phyloP scores from a whole-genome alignment of 2,329 filamentous ascomycete genomes.

The Microsporum canis region DNA sequence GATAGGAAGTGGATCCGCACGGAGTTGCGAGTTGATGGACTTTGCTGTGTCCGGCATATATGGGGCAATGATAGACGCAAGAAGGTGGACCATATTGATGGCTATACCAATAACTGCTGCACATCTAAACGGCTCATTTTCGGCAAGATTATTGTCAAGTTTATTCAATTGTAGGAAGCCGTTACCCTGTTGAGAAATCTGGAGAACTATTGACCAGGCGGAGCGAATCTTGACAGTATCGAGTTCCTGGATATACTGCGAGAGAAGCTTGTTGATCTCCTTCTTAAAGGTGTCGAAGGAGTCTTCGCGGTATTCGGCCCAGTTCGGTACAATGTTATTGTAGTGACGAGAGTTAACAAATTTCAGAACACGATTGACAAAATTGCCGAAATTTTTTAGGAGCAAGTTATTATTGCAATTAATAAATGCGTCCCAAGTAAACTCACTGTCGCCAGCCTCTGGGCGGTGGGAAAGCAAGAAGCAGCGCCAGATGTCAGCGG shows the following conservation, averaged over 20 bases:
- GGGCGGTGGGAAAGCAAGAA: slow-evolving; percentile 72
- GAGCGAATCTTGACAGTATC: slow-evolving; percentile 50
- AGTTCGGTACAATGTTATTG: slow-evolving; percentile 52
- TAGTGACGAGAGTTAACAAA: slow-evolving; percentile 56
- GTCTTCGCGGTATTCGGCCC: slow-evolving; percentile 29
- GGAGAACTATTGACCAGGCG: slow-evolving; percentile 44
- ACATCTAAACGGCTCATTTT: slow-evolving; percentile 47
- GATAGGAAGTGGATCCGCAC: slow-evolving; percentile 36
- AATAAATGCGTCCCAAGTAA: slow-evolving; percentile 69
- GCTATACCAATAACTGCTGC: slow-evolving; percentile 62
- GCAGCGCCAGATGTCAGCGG: slow-evolving; percentile 70
- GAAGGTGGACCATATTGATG: slow-evolving; percentile 70
- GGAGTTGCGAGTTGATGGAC: slow-evolving; percentile 67
- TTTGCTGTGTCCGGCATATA: slow-evolving; percentile 71
- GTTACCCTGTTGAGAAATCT: slow-evolving; percentile 49
- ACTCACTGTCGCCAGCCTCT: slow-evolving; percentile 68
- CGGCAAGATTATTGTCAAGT: slow-evolving; percentile 51
- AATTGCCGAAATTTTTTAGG: slow-evolving; percentile 52
- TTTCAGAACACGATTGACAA: slow-evolving; percentile 45
- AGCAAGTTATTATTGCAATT: slow-evolving; percentile 70
- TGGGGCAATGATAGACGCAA: slow-evolving; percentile 65
- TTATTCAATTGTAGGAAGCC: slow-evolving; percentile 35
- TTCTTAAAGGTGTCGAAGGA: slow-evolving; percentile 30
- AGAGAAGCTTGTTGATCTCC: slow-evolving; percentile 43
- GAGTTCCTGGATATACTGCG: slow-evolving; percentile 46